Evolutionary conservation across 257 asterid genomes (phyloP).

Genomic region (Jacaranda copaia): DNA sequence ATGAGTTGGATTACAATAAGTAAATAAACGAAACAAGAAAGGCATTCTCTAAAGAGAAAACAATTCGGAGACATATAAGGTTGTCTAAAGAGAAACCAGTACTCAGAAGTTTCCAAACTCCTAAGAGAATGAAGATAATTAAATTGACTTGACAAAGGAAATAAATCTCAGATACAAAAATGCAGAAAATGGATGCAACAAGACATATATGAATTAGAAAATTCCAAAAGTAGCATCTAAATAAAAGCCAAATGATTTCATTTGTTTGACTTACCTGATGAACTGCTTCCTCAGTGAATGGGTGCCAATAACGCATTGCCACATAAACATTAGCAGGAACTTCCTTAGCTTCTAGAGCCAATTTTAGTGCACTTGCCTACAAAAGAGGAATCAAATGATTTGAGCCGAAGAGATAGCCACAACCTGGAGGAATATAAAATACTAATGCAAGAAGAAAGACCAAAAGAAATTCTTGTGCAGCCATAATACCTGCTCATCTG

Average conservation of each 20-base stretch:
- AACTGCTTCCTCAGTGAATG: constrained; percentile 97
- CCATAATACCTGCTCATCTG: constrained; percentile 82
- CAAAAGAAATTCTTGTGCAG: background rate
- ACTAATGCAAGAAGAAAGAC: constrained; percentile 7
- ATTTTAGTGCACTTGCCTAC: constrained; percentile 79
- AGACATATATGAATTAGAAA: background rate
- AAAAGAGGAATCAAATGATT: constrained; percentile 35
- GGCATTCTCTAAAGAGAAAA: background rate
- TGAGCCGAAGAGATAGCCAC: constrained; percentile 11
- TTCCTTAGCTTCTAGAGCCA: constrained; percentile 71
- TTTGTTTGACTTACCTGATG: constrained; percentile 60
- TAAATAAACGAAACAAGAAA: background rate
- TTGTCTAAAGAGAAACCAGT: too few species aligned
- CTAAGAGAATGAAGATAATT: background rate
- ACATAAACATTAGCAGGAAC: constrained; percentile 81
- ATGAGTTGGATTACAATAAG: background rate
- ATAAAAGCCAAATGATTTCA: background rate
- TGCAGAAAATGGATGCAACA: background rate
- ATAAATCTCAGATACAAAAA: background rate
- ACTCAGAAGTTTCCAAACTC: background rate
- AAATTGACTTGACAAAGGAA: background rate
- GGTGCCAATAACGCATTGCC: constrained; percentile 99
- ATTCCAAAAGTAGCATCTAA: background rate
- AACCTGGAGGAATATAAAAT: background rate
- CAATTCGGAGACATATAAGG: background rate